phyloP scores from a whole-genome alignment of 148 eudicot species.

The Rhododendron williamsianum region DNA sequence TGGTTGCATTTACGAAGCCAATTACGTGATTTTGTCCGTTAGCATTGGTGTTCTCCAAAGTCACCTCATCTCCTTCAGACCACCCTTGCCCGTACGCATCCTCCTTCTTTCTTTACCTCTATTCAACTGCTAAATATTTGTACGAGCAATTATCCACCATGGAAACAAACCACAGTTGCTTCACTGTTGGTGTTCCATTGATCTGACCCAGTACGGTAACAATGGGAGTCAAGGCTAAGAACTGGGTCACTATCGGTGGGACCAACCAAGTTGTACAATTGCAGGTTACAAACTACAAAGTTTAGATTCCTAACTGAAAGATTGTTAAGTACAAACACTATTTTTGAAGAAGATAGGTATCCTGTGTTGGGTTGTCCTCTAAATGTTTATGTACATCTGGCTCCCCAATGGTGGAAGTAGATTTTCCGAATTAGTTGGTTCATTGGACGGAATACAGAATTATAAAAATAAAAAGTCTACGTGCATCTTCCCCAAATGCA shows the following conservation, averaged over 20 bases:
- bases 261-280: not conserved
- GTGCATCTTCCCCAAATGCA: not conserved
- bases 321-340: not conserved
- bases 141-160: not conserved
- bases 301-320: not conserved
- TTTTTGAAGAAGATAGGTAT: not conserved
- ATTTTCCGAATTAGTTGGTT: too few species aligned
- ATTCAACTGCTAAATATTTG: not conserved
- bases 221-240: not conserved
- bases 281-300: not conserved
- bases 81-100: conserved; percentile 71
- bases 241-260: not conserved
- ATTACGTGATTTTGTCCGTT: conserved; percentile 69
- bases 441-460: too few species aligned
- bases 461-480: not conserved
- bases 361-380: not conserved
- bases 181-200: not conserved
- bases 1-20: conserved; percentile 66
- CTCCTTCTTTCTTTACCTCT: not conserved
- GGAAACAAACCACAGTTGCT: not conserved
- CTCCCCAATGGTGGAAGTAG: not conserved
- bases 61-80: conserved; percentile 65
- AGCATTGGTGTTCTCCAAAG: conserved; percentile 96
- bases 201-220: not conserved
- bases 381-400: not conserved